Conservation (phyloP, 1,284 basidiomycete species). For the Melampsora larici-populina region DNA sequence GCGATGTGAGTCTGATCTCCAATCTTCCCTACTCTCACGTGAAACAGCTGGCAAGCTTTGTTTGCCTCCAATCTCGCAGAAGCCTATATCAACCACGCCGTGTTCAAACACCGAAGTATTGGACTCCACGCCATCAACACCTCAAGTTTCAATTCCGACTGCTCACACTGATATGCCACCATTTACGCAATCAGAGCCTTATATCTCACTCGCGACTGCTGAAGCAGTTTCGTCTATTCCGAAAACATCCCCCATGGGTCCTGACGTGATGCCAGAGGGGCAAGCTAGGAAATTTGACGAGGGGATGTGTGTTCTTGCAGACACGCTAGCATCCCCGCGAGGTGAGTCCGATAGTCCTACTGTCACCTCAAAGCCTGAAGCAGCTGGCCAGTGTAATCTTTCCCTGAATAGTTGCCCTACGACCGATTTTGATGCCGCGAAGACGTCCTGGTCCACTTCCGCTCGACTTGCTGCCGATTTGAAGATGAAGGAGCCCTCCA, state of each 20-base stretch:
- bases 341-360: not conserved
- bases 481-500: too few species aligned
- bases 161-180: too few species aligned
- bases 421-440: too few species aligned
- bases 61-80: not conserved
- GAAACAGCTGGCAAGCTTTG: slow-evolving; percentile 2
- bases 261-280: not conserved
- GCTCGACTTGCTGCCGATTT: too few species aligned
- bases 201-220: not conserved
- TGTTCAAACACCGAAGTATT: too few species aligned
- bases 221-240: slow-evolving; percentile 2
- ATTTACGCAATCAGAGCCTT: too few species aligned
- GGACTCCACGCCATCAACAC: too few species aligned
- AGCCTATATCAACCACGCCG: not conserved
- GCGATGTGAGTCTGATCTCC: slow-evolving; percentile 7
- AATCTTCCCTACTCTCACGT: not conserved
- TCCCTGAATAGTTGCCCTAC: not conserved
- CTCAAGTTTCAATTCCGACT: too few species aligned
- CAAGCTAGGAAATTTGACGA: not conserved
- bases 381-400: not conserved
- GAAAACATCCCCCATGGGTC: not conserved
- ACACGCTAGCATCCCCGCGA: slow-evolving; percentile 16
- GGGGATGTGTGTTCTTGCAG: not conserved
- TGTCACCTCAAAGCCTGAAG: not conserved
- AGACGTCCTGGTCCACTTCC: too few species aligned